These are phyloP conservation scores for Colletotrichum kahawae DNA, from an alignment of 2,329 filamentous ascomycete species.

Conservation along the genomic window DNA sequence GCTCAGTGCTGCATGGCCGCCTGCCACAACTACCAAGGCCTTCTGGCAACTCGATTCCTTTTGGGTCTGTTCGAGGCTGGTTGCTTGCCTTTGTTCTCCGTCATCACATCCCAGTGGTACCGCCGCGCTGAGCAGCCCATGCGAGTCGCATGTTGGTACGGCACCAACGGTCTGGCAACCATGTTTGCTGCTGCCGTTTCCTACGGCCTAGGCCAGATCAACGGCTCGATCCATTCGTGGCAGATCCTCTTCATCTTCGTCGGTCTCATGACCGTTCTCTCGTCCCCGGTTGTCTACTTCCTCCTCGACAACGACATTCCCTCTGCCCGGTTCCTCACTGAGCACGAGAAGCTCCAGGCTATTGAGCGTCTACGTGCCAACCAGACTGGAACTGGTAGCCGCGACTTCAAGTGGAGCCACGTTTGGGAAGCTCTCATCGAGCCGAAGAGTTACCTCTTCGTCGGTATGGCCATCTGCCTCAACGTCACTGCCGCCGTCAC, in stretches of 20 bases:
- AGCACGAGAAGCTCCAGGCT: constrained; percentile 70
- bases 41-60: constrained; percentile 26
- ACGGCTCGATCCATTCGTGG: constrained; percentile 38
- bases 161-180: constrained; percentile 63
- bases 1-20: constrained; percentile 39
- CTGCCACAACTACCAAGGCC: constrained; percentile 21
- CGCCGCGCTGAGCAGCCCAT: constrained; percentile 62
- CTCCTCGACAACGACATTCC: constrained; percentile 64
- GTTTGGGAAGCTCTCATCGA: constrained; percentile 56
- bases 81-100: constrained; percentile 48
- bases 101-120: constrained; percentile 56
- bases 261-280: constrained; percentile 63
- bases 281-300: constrained; percentile 63
- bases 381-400: constrained; percentile 75
- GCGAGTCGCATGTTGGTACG: constrained; percentile 70
- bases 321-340: constrained; percentile 61
- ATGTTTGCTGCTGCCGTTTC: constrained; percentile 62
- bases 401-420: constrained; percentile 72
- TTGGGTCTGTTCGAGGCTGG: constrained; percentile 26
- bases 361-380: constrained; percentile 76
- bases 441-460: constrained; percentile 62
- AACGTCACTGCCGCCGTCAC: constrained; percentile 69
- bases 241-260: constrained; percentile 65
- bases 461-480: constrained; percentile 63
- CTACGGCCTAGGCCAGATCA: constrained; percentile 61